phyloP scores from a whole-genome alignment of 176 grass and related monocot genomes.

The Alopecurus myosuroides region DNA sequence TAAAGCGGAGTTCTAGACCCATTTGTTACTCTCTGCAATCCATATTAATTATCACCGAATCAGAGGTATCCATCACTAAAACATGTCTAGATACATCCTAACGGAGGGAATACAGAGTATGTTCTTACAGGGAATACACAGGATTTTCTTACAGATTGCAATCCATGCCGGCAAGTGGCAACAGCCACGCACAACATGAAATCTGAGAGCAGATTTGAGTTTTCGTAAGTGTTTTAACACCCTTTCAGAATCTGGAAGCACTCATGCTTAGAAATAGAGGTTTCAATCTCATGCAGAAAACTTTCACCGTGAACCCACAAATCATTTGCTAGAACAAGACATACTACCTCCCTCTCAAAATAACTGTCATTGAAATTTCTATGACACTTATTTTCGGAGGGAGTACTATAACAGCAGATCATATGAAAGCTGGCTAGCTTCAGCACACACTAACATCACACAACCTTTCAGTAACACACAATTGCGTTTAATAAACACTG shows the following conservation, averaged over 20 bases:
- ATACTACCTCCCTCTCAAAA: too few relatives aligned
- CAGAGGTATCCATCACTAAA: too few relatives aligned
- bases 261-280: not conserved
- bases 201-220: not conserved
- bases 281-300: not conserved
- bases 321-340: not conserved
- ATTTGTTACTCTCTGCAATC: too few relatives aligned
- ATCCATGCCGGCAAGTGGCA: too few relatives aligned
- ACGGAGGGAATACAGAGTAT: too few relatives aligned
- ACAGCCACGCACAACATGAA: not conserved
- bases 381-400: too few relatives aligned
- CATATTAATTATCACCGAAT: too few relatives aligned
- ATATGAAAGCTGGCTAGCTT: not conserved
- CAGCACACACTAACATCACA: slow-evolving; percentile 6
- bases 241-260: not conserved
- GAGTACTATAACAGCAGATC: not conserved
- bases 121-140: too few relatives aligned
- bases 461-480: slow-evolving; percentile 16
- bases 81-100: too few relatives aligned
- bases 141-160: too few relatives aligned
- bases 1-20: not conserved
- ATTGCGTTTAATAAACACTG: slow-evolving; percentile 9
- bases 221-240: too few relatives aligned
- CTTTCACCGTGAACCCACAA: not conserved
- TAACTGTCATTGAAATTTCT: too few relatives aligned